Evolutionary conservation across 768 basidiomycete genomes (phyloP), one percentile per base, ranked within the genome.

Genomic region (Holtermannia corniformis): DNA sequence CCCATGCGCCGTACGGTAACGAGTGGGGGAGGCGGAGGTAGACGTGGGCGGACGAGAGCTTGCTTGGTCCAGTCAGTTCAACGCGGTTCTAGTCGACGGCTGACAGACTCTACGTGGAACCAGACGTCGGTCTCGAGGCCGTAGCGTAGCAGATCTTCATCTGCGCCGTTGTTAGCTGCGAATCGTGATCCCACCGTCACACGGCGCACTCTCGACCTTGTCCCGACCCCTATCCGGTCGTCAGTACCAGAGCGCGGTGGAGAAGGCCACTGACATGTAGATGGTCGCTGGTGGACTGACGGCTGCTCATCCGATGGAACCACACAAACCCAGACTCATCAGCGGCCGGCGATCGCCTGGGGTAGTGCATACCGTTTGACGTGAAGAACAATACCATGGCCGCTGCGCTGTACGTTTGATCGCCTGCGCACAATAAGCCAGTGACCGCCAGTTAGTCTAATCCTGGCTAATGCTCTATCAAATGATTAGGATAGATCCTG

Each of bases 131-230:
- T 58, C 7, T 71, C 67, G 19, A 69, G 58, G 7, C 74, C 91
- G 63, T 89, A 95, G 73, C 82, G 86, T 63, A 97, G 89, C 47
- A 97, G 75, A 46, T 95, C 91, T 71, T 97, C 93, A 75, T 99
- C 93, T 97, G 70, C 11, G 5, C 26, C 23, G 11, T 22, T 47
- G 25, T 21, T 20, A 47, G 26, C 25, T 26, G 23, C 28, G 16
- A 16, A 3, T 4, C 13, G 24, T 13, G 20, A 13, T 49, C 47
- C 5, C 4, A 47, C 16, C 24, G 27, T 54, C 26, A 26, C 32
- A 19, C 21, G n/a, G 4, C 84, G 65, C 63, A 90, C 87, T 90
- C 76, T 95, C 88, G 55, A 90, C 84, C 75, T 99, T 97, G 79
- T 99, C 93, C 68, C 82, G 82, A 24, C 93, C 76, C 63, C 72